Evolutionary conservation across 2,329 filamentous ascomycete genomes (phyloP).

Genomic region (Nakataea oryzae): DNA sequence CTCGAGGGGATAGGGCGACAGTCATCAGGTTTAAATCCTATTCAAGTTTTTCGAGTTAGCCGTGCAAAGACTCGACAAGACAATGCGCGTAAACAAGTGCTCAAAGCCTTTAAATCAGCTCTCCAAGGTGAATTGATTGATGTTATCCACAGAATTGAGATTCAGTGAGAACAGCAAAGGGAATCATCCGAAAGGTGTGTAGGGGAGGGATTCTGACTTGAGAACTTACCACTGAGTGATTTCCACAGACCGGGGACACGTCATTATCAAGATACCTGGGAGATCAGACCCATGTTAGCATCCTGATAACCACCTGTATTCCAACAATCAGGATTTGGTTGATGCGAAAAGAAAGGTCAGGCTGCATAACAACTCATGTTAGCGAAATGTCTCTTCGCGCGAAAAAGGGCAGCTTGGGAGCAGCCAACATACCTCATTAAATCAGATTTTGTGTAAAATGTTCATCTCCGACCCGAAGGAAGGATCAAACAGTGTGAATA

Average conservation of each 20-base stretch:
- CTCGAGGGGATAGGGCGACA: too few species aligned
- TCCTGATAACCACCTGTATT: not conserved
- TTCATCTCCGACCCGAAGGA: slow-evolving; percentile 37
- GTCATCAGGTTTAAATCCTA: not conserved
- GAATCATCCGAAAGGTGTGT: slow-evolving; percentile 35
- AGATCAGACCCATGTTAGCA: not conserved
- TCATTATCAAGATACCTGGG: not conserved
- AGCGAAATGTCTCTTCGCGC: not conserved
- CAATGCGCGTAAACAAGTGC: not conserved
- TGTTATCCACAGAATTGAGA: slow-evolving; percentile 40
- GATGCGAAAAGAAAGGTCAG: slow-evolving; percentile 10
- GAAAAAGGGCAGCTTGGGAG: not conserved
- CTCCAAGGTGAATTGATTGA: slow-evolving; percentile 46
- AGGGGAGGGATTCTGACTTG: not conserved
- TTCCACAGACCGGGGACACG: not conserved
- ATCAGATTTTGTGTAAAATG: slow-evolving; percentile 42
- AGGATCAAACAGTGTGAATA: slow-evolving; percentile 54
- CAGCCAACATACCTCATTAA: slow-evolving; percentile 29
- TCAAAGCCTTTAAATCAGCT: slow-evolving; percentile 35
- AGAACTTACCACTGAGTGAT: not conserved
- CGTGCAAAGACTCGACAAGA: slow-evolving; percentile 3
- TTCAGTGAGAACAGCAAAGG: slow-evolving; percentile 35
- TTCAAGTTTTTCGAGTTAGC: not conserved
- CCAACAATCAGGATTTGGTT: not conserved
- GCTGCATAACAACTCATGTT: slow-evolving; percentile 6